Evolutionary conservation across 495 filamentous ascomycete species (phyloP), one percentile per base, ranked within the genome.

Genomic region (Aspergillus funiculosus): DNA sequence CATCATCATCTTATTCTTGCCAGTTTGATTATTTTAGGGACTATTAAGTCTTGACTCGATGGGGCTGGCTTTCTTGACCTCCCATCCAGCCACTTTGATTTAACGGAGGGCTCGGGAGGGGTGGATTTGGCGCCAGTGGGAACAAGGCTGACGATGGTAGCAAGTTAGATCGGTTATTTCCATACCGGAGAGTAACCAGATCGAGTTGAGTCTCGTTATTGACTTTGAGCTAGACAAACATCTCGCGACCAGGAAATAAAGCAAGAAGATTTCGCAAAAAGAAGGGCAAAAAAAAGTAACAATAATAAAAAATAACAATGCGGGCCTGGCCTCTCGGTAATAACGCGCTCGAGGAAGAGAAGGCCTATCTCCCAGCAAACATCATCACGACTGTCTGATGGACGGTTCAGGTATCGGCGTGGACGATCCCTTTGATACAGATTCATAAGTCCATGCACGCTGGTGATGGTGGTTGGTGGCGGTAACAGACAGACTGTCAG

Each of bases 141-240:
- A 65, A 65, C 53, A 66, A 58, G 57, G 52, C 58, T 57, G 54
- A 56, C 50, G n/a, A n/a, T n/a, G 39, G 53, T 52, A 56, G 52
- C 54, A 57, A 58, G 54, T 57, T 51, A 53, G 56, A 55, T 59
- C 52, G 52, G 30, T 43, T 48, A 37, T 54, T 49, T 41, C 25
- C 38, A 32, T 58, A 51, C 45, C 51, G 38, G 43, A 52, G 36
- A 52, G 52, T 53, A 52, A 54, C 52, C 35, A 55, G 52, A 59
- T 59, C 52, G 51, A 46, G 41, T 29, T 39, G 35, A 25, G 17
- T 18, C 17, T 37, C 5, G 25, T 26, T 27, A 38, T 15, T 27
- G 38, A 51, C 19, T n/a, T 21, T 30, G 17, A 20, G 13, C 21
- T 27, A 35, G 3, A 24, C n/a, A 36, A 17, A 36, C 21, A 9